Percentiles rank a stretch among this genome's conserved stretches.
Evolutionary conservation across 1,284 basidiomycete species (phyloP).

Genomic region (Irpex sp.): DNA sequence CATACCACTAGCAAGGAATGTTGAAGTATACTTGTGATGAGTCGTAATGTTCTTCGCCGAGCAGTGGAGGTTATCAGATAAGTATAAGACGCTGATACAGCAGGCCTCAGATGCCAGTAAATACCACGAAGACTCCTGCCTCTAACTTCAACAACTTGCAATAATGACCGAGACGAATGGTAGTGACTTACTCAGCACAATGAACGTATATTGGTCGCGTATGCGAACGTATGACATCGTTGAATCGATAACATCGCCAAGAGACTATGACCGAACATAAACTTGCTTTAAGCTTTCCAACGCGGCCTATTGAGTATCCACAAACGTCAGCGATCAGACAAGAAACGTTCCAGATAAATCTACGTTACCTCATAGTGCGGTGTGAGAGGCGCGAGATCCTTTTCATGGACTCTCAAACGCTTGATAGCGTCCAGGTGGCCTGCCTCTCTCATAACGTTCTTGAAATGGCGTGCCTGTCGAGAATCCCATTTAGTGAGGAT

Average conservation of each 20-base stretch:
- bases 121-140: no score
- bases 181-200: no score
- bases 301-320: constrained; percentile 28
- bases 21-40: no score
- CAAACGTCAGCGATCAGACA: neutral
- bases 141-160: no score
- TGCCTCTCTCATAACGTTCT: constrained; percentile 75
- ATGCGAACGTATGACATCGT: neutral
- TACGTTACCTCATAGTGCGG: constrained; percentile 62
- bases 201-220: no score
- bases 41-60: no score
- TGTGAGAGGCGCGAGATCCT: constrained; percentile 54
- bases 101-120: no score
- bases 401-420: constrained; percentile 65
- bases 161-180: no score
- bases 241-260: neutral
- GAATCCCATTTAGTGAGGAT: neutral
- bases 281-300: constrained; percentile 32
- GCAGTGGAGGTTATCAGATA: no score
- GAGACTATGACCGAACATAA: constrained; percentile 24
- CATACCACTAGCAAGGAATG: no score
- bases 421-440: constrained; percentile 75
- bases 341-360: neutral
- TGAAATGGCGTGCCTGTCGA: constrained; percentile 83
- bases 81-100: no score